Percentiles rank a stretch among this genome's conserved stretches.
These are phyloP conservation scores for Pittosporum tobira DNA, from an alignment of 129 eudicot genomes.

Conservation along the genomic window DNA sequence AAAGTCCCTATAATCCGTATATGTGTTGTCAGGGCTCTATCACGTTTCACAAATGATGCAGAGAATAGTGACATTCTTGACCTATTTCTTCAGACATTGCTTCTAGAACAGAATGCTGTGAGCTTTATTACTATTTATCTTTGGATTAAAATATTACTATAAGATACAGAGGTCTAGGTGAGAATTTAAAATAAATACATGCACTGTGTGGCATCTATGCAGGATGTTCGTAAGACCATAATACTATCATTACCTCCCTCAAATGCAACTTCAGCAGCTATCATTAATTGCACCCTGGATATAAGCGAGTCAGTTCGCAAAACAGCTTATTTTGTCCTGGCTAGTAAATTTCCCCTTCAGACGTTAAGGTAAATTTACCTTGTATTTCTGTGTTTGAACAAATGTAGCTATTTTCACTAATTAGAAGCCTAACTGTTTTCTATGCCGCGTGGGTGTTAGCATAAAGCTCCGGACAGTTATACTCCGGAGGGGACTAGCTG, in stretches of 20 bases:
- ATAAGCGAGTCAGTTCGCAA: conserved; percentile 84
- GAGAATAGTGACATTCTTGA: conserved; percentile 93
- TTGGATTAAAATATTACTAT: background rate
- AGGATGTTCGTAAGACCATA: conserved; percentile 94
- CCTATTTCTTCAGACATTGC: conserved; percentile 53
- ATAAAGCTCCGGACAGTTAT: conserved; percentile 76
- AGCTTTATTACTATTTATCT: conserved; percentile 10
- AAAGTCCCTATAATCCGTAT: conserved; percentile 67
- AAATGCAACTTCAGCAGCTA: conserved; percentile 53
- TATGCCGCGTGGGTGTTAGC: conserved; percentile 23
- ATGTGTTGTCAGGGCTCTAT: conserved; percentile 77
- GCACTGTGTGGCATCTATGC: conserved; percentile 13
- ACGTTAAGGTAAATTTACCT: conserved; percentile 65
- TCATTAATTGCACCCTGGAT: conserved; percentile 78
- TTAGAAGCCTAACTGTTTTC: conserved; percentile 13
- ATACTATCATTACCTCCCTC: conserved; percentile 80
- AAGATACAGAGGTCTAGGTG: background rate
- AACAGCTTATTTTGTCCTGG: conserved; percentile 74
- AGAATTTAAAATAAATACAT: background rate
- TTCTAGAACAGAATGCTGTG: conserved; percentile 72
- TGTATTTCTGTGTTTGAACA: conserved; percentile 6
- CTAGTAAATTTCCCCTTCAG: conserved; percentile 87
- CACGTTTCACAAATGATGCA: conserved; percentile 79
- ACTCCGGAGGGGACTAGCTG: conserved; percentile 89
- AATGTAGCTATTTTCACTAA: background rate